A percentile compares a stretch with the other conserved stretches of the same genome.
phyloP scores from a whole-genome alignment of 306 rosid genomes.

The Sicyos edulis region DNA sequence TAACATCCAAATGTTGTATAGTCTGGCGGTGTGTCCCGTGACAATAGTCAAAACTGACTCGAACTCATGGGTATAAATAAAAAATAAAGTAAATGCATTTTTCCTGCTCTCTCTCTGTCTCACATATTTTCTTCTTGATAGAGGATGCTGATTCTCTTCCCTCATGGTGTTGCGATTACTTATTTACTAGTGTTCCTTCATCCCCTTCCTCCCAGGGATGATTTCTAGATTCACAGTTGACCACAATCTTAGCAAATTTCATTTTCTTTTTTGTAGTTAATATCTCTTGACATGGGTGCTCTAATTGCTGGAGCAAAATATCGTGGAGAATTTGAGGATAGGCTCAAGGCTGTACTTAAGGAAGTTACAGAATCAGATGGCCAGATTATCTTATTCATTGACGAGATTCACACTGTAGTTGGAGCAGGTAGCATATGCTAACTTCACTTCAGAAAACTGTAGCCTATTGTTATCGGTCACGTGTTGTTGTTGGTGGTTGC shows the following conservation, averaged over 20 bases:
- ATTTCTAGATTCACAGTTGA: neutral
- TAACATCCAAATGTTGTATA: no score
- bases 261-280: conserved; percentile 54
- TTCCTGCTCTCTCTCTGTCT: neutral
- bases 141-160: neutral
- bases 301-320: conserved; percentile 98
- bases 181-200: neutral
- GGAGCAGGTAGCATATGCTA: conserved; percentile 68
- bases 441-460: neutral
- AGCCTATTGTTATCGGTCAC: neutral
- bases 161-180: neutral
- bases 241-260: neutral
- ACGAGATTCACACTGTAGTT: conserved; percentile 96
- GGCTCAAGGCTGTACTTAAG: conserved; percentile 95
- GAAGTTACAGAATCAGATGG: conserved; percentile 99
- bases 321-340: conserved; percentile 98
- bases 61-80: no score
- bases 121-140: conserved; percentile 13
- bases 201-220: neutral
- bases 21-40: no score
- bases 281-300: conserved; percentile 98
- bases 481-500: neutral
- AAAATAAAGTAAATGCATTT: conserved; percentile 18
- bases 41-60: no score
- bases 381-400: conserved; percentile 84